Evolutionary conservation across 768 basidiomycete genomes (phyloP).

Genomic region (Psilocybe azurescens): DNA sequence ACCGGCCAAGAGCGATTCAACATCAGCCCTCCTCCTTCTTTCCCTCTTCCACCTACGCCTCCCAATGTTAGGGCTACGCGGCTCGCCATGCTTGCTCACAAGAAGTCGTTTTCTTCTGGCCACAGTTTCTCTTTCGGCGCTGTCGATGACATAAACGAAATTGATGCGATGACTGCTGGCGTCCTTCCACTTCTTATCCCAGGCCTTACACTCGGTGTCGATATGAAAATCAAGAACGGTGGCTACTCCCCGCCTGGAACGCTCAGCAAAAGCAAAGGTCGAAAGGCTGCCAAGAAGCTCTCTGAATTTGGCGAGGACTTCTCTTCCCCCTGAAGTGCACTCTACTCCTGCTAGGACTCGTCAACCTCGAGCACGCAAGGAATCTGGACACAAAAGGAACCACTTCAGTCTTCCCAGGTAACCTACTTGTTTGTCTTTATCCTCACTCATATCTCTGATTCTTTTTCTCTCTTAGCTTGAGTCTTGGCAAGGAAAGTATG

Average conservation of each 20-base stretch:
- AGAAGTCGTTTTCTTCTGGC: constrained; percentile 68
- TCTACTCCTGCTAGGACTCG: constrained; percentile 61
- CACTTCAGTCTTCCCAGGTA: constrained; percentile 75
- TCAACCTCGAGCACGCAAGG: constrained; percentile 44
- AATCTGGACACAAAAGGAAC: constrained; percentile 60
- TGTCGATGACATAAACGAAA: constrained; percentile 64
- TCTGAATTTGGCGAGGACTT: constrained; percentile 55
- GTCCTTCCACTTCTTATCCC: constrained; percentile 72
- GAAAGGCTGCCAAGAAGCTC: constrained; percentile 37
- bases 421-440: constrained; percentile 13
- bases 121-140: constrained; percentile 56
- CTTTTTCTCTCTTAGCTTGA: constrained; percentile 46
- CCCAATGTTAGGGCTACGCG: constrained; percentile 64
- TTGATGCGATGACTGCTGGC: constrained; percentile 73
- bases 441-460: neutral
- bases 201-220: constrained; percentile 61
- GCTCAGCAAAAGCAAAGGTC: constrained; percentile 46
- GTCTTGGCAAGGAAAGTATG: constrained; percentile 63
- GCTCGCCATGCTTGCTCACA: constrained; percentile 57
- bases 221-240: constrained; percentile 58
- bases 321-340: constrained; percentile 58
- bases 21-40: constrained; percentile 65
- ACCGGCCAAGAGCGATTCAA: constrained; percentile 40
- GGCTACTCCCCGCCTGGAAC: constrained; percentile 48
- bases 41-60: constrained; percentile 79